Base-by-base conservation (phyloP, 1,284 basidiomycete genomes). In the Ustilago nuda region DNA sequence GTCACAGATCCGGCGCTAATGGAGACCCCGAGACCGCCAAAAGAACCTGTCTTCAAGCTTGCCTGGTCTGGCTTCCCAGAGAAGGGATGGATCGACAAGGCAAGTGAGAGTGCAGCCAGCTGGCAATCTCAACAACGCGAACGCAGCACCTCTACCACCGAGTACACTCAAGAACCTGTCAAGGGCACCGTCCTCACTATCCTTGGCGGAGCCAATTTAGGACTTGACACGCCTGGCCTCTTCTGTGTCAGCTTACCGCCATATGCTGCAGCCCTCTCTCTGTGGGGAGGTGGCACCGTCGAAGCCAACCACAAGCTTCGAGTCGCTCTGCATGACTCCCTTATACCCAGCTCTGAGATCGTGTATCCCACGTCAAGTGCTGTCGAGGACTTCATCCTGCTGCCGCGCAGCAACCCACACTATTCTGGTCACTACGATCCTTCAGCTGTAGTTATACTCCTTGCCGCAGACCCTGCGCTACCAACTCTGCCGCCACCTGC, bases 11-110 rank as follows among this genome's bases (percentile, higher is more conserved):
- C 61, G 5, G 41, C 56, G 15, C 37, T 65, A 9, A 41, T 72
- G 50, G 66, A 78, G 19, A 19, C 43, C 2, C 57, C 59, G 46
- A 63, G 62, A 6, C 72, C 65, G 2, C 67, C 66, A 3, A 74
- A 72, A 15, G 94, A 96, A 84, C 93, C 94, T 1, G 91, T 98
- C 51, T 95, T 93, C 89, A 94, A 94, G 85, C 88, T 97, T 6
- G 88, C 92, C 0, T 97, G 95, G 95, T 83, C 86, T 27, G 79
- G 72, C 32, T 84, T 84, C 36, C 78, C 82, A 1, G 74, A 72
- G 30, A 75, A 80, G 56, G 61, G 74, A 39, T 85, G 83, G 83
- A 71, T 77, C 23, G 67, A 73, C 27, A 66, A 70, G 64, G 79
- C 79, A 1, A 70, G 73, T 53, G 65, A 78, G 45, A 67, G 72